phyloP scores from a whole-genome alignment of 148 eudicot species.

The Rhododendron griersonianum region DNA sequence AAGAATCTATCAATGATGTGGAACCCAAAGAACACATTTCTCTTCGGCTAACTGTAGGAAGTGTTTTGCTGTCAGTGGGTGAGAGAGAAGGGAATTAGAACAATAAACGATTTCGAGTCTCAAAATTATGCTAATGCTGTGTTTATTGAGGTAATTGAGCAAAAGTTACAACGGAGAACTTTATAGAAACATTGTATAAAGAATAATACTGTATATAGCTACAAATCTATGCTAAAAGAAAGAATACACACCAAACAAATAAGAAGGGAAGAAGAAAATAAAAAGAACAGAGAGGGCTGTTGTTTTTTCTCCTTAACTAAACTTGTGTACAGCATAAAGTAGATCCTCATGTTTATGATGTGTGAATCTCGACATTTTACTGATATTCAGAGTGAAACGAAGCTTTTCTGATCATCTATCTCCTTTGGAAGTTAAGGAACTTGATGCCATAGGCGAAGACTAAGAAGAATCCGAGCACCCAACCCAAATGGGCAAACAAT shows the following conservation, averaged over 20 bases:
- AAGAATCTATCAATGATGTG: neutral
- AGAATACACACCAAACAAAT: neutral
- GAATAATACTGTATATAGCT: neutral
- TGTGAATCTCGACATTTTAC: neutral
- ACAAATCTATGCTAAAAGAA: neutral
- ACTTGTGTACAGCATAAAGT: neutral
- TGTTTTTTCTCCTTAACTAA: neutral
- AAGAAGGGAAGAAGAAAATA: neutral
- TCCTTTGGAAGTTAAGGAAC: conserved; percentile 41
- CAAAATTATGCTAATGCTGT: neutral
- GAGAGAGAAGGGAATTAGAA: neutral
- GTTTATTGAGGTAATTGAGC: neutral
- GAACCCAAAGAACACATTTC: neutral
- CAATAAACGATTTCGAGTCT: neutral
- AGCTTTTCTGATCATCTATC: conserved; percentile 14
- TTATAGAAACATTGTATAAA: neutral
- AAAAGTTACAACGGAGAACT: neutral
- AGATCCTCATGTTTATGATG: neutral
- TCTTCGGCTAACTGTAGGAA: neutral
- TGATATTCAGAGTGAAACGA: neutral
- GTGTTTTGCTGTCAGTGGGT: neutral
- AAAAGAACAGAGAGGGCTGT: neutral
- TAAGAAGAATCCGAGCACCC: conserved; percentile 31
- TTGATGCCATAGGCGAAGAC: conserved; percentile 39
- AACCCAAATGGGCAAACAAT: conserved; percentile 27